Base-by-base conservation (phyloP, 192 early-diverging fungal species). In the Linnemannia exigua region DNA sequence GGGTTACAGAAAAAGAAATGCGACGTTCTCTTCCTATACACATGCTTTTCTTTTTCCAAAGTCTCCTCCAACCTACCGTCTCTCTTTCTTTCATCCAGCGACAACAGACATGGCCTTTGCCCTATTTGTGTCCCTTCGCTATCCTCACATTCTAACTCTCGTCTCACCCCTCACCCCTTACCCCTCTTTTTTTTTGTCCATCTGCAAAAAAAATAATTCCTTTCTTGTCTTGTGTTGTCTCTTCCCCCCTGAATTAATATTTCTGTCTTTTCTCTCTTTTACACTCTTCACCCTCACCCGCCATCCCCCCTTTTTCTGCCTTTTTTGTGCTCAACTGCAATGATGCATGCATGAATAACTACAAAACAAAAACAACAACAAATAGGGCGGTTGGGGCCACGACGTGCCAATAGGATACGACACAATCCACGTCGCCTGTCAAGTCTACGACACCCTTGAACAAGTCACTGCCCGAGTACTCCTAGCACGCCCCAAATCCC, bases 361-460 rank as follows among this genome's bases (percentile, higher is more conserved):
- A 22, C n/a, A 28, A 61, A 63, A 58, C n/a, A 58, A 22, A 5
- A 50, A 50, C 9, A n/a, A 63, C 48, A 11, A 31, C 3, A 75
- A 31, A 50, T 51, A 82, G 46, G 67, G 74, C 36, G 74, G 74
- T 5, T 76, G 66, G 73, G 80, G 74, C 0, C 51, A 69, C 52
- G 74, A 82, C 33, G 25, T 82, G 6, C 54, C 36, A 16, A 37
- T 31, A 28, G 80, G 80, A 33, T 82, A 82, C 70, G 69, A 75
- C 25, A 63, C 28, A 8, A 70, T 76, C 67, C 73, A 81, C 8
- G 74, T 81, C 41, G 36, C 75, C 36, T 76, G 80, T 47, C 6
- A 25, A n/a, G 75, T 75, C 48, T 75, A n/a, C 8, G 67, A 20
- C 41, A 61, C 54, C 25, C 6, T 1, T 7, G 7, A 61, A 12